phyloP scores from a whole-genome alignment of 495 filamentous ascomycete species.

The Penicillium desertorum region DNA sequence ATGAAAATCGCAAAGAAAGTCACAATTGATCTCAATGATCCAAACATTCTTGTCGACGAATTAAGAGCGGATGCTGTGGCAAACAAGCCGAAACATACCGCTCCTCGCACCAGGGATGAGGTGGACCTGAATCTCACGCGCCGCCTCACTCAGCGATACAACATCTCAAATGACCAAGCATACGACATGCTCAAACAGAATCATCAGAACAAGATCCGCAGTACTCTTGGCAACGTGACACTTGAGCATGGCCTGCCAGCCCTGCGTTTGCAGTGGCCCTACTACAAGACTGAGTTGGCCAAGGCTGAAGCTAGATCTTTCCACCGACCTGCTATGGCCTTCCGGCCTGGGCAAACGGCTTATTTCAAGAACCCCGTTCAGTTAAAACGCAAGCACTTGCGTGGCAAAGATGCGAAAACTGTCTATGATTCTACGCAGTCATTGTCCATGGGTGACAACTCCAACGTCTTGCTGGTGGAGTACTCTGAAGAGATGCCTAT shows the following conservation, averaged over 20 bases:
- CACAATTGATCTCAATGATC: constrained; percentile 86
- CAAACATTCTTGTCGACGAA: constrained; percentile 76
- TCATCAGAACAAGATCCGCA: constrained; percentile 90
- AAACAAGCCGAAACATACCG: constrained; percentile 39
- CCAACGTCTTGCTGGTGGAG: constrained; percentile 80
- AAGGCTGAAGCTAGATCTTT: constrained; percentile 83
- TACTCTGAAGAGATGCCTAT: constrained; percentile 93
- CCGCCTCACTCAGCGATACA: constrained; percentile 74
- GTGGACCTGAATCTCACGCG: constrained; percentile 42
- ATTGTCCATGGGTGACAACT: constrained; percentile 83
- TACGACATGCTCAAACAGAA: constrained; percentile 97
- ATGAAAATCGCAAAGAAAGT: constrained; percentile 70
- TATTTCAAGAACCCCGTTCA: constrained; percentile 47
- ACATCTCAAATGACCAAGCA: constrained; percentile 92
- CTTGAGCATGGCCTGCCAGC: constrained; percentile 93
- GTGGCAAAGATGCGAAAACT: constrained; percentile 69
- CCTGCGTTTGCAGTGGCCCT: constrained; percentile 86
- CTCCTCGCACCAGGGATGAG: constrained; percentile 37
- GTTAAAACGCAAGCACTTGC: constrained; percentile 73
- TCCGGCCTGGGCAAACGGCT: constrained; percentile 60
- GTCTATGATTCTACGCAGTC: constrained; percentile 74
- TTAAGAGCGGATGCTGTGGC: constrained; percentile 50
- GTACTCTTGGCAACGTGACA: constrained; percentile 77
- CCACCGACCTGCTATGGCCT: constrained; percentile 73
- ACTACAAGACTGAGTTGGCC: constrained; percentile 80